Conservation (phyloP, 495 filamentous ascomycete species). For the Neurospora pannonica region DNA sequence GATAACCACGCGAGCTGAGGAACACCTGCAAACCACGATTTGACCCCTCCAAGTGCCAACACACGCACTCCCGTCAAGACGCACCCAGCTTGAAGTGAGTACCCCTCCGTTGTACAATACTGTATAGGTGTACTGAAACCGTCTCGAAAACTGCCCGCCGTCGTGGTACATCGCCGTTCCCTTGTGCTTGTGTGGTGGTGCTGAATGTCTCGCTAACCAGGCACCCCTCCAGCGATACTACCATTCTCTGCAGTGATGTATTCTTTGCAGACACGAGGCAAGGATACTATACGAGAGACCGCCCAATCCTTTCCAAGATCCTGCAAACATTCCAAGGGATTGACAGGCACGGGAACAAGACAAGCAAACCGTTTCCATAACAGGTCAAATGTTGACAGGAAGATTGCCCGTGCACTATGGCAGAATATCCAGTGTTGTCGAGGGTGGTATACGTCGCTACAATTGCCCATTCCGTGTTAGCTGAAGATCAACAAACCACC, state of each 20-base stretch:
- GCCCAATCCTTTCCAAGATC: neutral
- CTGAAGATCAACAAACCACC: neutral
- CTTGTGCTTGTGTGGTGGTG: neutral
- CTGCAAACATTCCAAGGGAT: neutral
- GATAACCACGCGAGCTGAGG: neutral
- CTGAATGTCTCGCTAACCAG: neutral
- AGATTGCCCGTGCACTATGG: neutral
- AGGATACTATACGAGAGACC: neutral
- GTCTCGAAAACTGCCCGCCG: neutral
- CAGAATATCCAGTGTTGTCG: neutral
- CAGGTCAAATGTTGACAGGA: neutral
- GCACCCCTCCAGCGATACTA: neutral
- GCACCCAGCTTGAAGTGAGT: no score
- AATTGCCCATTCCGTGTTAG: neutral
- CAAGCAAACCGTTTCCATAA: neutral
- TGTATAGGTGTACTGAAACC: neutral
- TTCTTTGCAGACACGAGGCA: neutral
- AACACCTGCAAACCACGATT: neutral
- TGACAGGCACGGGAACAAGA: neutral
- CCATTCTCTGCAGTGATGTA: neutral
- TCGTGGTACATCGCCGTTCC: neutral
- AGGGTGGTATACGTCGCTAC: neutral
- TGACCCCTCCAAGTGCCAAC: neutral
- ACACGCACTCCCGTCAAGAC: no score
- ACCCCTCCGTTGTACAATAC: neutral